Evolutionary conservation across 352 stramenopile genomes (phyloP).

Genomic region (Phytophthora vignae): DNA sequence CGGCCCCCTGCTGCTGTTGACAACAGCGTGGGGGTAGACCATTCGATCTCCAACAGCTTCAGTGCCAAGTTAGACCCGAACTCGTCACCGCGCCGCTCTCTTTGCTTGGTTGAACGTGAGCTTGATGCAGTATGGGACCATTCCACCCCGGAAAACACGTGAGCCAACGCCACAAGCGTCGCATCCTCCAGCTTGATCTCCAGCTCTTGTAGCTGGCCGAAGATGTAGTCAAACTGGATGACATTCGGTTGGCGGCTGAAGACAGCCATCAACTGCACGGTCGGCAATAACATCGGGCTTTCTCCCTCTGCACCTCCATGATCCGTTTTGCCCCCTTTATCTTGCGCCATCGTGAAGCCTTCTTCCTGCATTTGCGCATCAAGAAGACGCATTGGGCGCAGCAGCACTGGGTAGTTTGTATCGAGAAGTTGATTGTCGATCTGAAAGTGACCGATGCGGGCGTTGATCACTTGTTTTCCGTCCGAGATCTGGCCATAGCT

Average conservation of each 20-base stretch:
- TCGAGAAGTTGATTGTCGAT: conserved; percentile 88
- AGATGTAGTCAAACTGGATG: conserved; percentile 89
- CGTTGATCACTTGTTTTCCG: conserved; percentile 81
- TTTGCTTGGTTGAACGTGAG: conserved; percentile 36
- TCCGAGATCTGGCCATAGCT: conserved; percentile 78
- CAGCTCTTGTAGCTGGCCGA: conserved; percentile 86
- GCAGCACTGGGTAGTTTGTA: conserved; percentile 84
- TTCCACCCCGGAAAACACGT: conserved; percentile 79
- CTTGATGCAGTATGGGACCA: conserved; percentile 52
- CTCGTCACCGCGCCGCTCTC: conserved; percentile 19
- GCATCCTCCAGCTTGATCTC: conserved; percentile 89
- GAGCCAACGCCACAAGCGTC: conserved; percentile 73
- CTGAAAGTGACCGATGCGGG: conserved; percentile 80
- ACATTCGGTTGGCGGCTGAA: conserved; percentile 69
- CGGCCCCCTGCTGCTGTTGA: conserved; percentile 40
- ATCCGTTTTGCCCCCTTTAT: conserved; percentile 28
- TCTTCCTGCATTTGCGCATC: conserved; percentile 79
- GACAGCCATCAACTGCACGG: conserved; percentile 85
- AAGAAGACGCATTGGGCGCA: conserved; percentile 72
- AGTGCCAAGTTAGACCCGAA: conserved; percentile 63
- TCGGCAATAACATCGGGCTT: conserved; percentile 65
- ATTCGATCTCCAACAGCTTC: conserved; percentile 64
- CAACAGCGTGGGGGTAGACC: conserved; percentile 57
- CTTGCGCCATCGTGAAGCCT: conserved; percentile 34
- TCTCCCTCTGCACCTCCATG: conserved; percentile 17